phyloP scores from a whole-genome alignment of 2,329 filamentous ascomycete genomes.

The Microdochium bolleyi region DNA sequence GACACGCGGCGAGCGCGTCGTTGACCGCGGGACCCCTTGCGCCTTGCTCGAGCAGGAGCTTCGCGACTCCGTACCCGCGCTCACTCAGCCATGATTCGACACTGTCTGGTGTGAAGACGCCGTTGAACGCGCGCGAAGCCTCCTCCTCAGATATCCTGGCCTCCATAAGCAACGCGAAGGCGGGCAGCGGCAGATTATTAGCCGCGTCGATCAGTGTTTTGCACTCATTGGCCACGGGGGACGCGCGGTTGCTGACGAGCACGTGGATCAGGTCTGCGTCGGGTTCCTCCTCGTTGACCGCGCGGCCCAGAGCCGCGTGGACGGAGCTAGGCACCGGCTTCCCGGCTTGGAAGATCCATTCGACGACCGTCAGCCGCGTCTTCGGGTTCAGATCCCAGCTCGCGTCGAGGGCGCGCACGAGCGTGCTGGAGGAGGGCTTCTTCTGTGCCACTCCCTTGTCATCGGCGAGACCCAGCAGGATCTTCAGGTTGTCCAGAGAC shows the following conservation, averaged over 20 bases:
- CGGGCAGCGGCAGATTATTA: conserved; percentile 25
- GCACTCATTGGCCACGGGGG: conserved; percentile 40
- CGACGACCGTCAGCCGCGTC: conserved; percentile 36
- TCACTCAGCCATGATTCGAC: conserved; percentile 36
- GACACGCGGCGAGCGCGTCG: conserved; percentile 29
- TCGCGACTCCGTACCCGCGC: conserved; percentile 36
- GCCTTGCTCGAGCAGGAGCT: conserved; percentile 39
- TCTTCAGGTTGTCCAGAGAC: conserved; percentile 38
- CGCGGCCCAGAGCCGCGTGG: conserved; percentile 40
- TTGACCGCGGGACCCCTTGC: conserved; percentile 37
- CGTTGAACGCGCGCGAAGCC: conserved; percentile 34
- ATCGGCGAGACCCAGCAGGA: conserved; percentile 40
- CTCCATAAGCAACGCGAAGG: conserved; percentile 33
- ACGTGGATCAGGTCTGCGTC: conserved; percentile 38
- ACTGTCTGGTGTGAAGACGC: conserved; percentile 32
- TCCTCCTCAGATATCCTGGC: conserved; percentile 31
- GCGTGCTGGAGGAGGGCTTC: conserved; percentile 35
- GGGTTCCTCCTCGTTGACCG: conserved; percentile 43
- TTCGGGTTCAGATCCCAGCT: conserved; percentile 42
- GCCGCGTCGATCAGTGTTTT: conserved; percentile 43
- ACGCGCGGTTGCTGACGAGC: conserved; percentile 42
- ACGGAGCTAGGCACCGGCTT: conserved; percentile 39
- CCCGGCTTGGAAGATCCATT: conserved; percentile 43
- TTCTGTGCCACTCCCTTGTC: conserved; percentile 30
- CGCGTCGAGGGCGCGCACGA: conserved; percentile 43